phyloP scores from a whole-genome alignment of 2,329 filamentous ascomycete species.

The Saccharata proteae region DNA sequence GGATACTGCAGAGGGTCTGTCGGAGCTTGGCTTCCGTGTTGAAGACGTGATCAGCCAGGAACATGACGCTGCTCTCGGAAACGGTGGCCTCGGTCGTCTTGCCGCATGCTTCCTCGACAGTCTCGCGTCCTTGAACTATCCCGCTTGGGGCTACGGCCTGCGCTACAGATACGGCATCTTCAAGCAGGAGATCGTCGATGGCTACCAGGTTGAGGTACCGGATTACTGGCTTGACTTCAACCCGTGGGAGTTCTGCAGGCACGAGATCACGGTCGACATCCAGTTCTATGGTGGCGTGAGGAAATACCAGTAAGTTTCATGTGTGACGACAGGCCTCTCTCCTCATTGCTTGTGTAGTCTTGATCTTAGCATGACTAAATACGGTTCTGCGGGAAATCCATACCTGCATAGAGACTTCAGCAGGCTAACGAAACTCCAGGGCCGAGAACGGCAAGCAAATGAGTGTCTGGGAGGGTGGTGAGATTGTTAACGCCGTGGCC shows the following conservation, averaged over 20 bases:
- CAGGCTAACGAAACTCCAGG: conserved; percentile 20
- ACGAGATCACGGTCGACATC: conserved; percentile 91
- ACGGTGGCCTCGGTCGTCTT: conserved; percentile 86
- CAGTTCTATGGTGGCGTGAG: conserved; percentile 87
- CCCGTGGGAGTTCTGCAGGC: conserved; percentile 94
- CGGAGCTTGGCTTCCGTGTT: conserved; percentile 87
- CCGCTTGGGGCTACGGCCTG: conserved; percentile 94
- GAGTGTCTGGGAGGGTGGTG: conserved; percentile 79
- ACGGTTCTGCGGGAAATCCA: not conserved
- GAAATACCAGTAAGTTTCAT: conserved; percentile 38
- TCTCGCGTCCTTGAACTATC: conserved; percentile 84
- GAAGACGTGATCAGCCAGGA: conserved; percentile 93
- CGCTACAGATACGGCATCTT: conserved; percentile 93
- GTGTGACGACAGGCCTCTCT: not conserved
- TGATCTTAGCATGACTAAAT: no score
- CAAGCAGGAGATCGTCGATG: conserved; percentile 97
- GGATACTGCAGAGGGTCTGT: conserved; percentile 54
- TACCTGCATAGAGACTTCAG: not conserved
- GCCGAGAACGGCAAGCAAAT: conserved; percentile 66
- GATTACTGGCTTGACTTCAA: conserved; percentile 99
- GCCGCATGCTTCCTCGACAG: conserved; percentile 97
- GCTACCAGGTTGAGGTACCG: conserved; percentile 94
- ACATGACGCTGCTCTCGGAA: conserved; percentile 90
- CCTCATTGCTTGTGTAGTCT: no score
- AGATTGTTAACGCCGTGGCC: conserved; percentile 81